Evolutionary conservation across 495 filamentous ascomycete genomes (phyloP).

Genomic region (Symbiotaphrina buchneri): DNA sequence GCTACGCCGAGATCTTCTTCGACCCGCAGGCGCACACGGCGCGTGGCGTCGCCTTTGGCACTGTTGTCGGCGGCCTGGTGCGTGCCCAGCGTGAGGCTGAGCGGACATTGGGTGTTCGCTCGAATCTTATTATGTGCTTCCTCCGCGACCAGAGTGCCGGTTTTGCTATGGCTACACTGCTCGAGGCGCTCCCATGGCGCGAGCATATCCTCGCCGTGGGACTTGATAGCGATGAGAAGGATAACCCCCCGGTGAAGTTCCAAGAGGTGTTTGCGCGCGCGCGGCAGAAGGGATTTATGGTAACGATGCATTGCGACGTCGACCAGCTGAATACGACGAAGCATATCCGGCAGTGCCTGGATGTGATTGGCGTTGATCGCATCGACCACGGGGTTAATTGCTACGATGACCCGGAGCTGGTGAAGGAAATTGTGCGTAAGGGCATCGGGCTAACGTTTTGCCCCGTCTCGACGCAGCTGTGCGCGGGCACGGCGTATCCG

Average conservation of each 20-base stretch:
- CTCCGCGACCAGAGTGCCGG: conserved; percentile 14
- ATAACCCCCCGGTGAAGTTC: conserved; percentile 17
- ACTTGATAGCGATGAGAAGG: conserved; percentile 18
- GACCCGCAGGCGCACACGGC: conserved; percentile 20
- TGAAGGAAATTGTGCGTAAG: conserved; percentile 11
- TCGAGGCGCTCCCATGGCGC: conserved; percentile 12
- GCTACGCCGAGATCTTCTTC: conserved; percentile 21
- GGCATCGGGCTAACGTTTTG: conserved; percentile 19
- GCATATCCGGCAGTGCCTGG: conserved; percentile 16
- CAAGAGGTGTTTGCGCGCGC: conserved; percentile 15
- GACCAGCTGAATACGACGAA: conserved; percentile 17
- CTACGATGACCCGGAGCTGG: conserved; percentile 12
- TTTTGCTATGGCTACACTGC: conserved; percentile 10
- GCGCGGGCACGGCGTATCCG: conserved; percentile 15
- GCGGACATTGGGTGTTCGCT: conserved; percentile 10
- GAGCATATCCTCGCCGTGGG: conserved; percentile 17
- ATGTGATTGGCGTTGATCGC: conserved; percentile 13
- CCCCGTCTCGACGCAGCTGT: conserved; percentile 18
- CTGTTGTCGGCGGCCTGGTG: conserved; percentile 15
- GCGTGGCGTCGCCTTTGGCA: conserved; percentile 12
- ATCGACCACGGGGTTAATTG: conserved; percentile 22
- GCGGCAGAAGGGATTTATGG: conserved; percentile 14
- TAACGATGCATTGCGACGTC: conserved; percentile 22
- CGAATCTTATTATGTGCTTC: conserved; percentile 19
- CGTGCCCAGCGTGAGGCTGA: conserved; percentile 14